phyloP scores from a whole-genome alignment of 1,139 yeast species.

The Debaryomycetaceae sp. region DNA sequence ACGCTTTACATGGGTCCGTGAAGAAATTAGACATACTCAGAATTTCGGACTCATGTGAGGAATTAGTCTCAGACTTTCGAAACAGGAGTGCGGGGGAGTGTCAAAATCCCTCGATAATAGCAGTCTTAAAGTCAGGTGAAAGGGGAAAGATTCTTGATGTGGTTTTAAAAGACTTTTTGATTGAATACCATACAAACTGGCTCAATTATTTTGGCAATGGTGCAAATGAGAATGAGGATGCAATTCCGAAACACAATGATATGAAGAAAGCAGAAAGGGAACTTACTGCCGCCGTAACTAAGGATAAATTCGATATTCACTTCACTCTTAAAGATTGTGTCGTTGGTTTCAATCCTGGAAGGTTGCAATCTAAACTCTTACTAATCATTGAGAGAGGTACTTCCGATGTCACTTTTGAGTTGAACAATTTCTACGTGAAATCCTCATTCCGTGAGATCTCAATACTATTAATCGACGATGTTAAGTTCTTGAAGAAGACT shows the following conservation, averaged over 20 bases:
- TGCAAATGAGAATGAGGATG: slow-evolving; percentile 12
- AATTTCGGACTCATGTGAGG: slow-evolving; percentile 15
- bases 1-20: slow-evolving; percentile 29
- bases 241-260: slow-evolving; percentile 1
- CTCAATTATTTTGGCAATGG: slow-evolving; percentile 24
- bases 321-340: slow-evolving; percentile 49
- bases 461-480: slow-evolving; percentile 58
- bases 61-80: slow-evolving; percentile 27
- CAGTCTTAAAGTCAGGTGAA: slow-evolving; percentile 19
- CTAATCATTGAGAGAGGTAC: slow-evolving; percentile 51
- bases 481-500: slow-evolving; percentile 21
- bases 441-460: slow-evolving; percentile 45
- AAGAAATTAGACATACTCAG: slow-evolving; percentile 20
- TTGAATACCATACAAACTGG: slow-evolving; percentile 62
- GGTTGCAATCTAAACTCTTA: slow-evolving; percentile 50
- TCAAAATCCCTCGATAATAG: slow-evolving; percentile 19
- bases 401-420: slow-evolving; percentile 41
- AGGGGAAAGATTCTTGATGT: slow-evolving; percentile 26
- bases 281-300: not conserved
- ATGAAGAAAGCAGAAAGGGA: slow-evolving; percentile 1
- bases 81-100: slow-evolving; percentile 10
- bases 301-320: slow-evolving; percentile 33
- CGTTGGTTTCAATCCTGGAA: slow-evolving; percentile 57
- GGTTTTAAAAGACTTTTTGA: slow-evolving; percentile 37
- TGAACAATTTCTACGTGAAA: slow-evolving; percentile 31